Evolutionary conservation across 257 asterid genomes (phyloP).

Genomic region (Lavandula angustifolia): DNA sequence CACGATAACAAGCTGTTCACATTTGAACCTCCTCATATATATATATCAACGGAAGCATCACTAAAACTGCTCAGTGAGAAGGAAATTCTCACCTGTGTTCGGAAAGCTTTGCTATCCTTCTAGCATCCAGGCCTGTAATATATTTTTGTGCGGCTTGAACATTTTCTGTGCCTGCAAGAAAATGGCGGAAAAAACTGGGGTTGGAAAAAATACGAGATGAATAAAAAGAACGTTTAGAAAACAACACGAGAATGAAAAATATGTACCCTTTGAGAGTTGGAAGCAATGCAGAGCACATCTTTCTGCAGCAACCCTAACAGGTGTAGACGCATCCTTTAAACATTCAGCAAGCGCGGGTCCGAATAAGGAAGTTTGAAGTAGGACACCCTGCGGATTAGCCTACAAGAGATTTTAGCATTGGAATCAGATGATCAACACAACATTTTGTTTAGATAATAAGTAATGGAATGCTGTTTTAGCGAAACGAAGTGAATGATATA

Average conservation of each 20-base stretch:
- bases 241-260: conserved; percentile 20
- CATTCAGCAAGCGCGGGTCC: conserved; percentile 90
- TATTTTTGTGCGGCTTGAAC: conserved; percentile 94
- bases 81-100: conserved; percentile 70
- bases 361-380: conserved; percentile 53
- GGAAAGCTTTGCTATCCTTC: conserved; percentile 91
- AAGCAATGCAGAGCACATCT: conserved; percentile 89
- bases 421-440: conserved; percentile 17
- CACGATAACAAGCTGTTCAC: no score
- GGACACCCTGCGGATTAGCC: conserved; percentile 68
- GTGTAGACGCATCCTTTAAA: conserved; percentile 75
- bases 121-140: conserved; percentile 93
- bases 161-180: conserved; percentile 68
- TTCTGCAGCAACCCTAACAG: conserved; percentile 93
- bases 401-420: conserved; percentile 33
- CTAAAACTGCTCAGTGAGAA: not conserved
- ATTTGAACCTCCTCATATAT: no score
- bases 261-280: conserved; percentile 76
- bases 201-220: not conserved
- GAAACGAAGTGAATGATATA: conserved; percentile 22
- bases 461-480: not conserved
- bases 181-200: not conserved
- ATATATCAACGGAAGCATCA: not conserved
- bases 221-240: not conserved
- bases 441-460: conserved; percentile 3